phyloP scores from a whole-genome alignment of 495 filamentous ascomycete genomes.

The Patellaria atrata region DNA sequence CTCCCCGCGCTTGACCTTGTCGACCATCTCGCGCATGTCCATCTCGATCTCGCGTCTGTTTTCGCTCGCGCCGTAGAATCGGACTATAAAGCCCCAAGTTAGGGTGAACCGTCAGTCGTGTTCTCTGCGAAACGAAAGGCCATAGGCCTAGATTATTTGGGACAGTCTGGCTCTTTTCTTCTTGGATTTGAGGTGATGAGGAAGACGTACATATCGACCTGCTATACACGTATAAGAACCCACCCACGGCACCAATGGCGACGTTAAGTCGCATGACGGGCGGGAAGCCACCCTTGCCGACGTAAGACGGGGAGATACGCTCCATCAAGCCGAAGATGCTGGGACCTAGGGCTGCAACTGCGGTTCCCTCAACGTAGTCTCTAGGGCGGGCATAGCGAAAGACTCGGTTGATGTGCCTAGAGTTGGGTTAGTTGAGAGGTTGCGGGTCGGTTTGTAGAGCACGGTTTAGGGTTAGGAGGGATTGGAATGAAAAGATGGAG shows the following conservation, averaged over 20 bases:
- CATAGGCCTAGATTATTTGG: too few species aligned
- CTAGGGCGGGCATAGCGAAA: slow-evolving; percentile 67
- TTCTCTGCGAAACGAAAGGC: neutral
- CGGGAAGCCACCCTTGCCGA: slow-evolving; percentile 64
- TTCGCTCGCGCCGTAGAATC: slow-evolving; percentile 89
- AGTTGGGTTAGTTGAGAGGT: slow-evolving; percentile 3
- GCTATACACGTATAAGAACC: slow-evolving; percentile 68
- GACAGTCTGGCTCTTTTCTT: neutral
- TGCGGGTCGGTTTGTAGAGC: slow-evolving; percentile 18
- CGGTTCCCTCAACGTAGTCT: slow-evolving; percentile 62
- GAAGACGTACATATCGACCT: slow-evolving; percentile 46
- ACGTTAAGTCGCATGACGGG: slow-evolving; percentile 65
- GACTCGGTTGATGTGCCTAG: slow-evolving; percentile 81
- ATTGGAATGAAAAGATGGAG: slow-evolving; percentile 14
- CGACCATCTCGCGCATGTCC: slow-evolving; percentile 97
- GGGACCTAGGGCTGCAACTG: slow-evolving; percentile 52
- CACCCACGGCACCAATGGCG: slow-evolving; percentile 55
- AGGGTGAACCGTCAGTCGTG: slow-evolving; percentile 4
- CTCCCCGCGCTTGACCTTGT: slow-evolving; percentile 79
- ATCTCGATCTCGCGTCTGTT: slow-evolving; percentile 82
- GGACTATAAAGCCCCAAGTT: slow-evolving; percentile 20
- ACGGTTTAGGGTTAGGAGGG: neutral
- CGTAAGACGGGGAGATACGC: slow-evolving; percentile 63
- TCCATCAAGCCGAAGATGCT: slow-evolving; percentile 64
- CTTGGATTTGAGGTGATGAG: neutral